Conservation (phyloP, 345 rosid genomes). For the Eucalyptus tenuipes region DNA sequence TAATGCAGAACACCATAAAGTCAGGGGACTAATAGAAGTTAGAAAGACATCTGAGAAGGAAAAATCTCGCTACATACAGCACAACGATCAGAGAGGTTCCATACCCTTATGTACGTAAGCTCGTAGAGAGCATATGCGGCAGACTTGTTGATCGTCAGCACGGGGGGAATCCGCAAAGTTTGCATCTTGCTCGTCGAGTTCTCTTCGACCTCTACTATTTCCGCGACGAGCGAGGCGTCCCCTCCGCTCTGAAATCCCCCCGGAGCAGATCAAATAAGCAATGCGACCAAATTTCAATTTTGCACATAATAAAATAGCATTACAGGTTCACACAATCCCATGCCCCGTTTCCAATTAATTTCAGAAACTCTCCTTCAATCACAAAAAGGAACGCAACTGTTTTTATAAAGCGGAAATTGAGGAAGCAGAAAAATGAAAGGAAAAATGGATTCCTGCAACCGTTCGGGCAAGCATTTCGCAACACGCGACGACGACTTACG, state of each 20-base stretch:
- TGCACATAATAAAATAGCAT: background rate
- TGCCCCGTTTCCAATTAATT: background rate
- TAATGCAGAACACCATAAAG: background rate
- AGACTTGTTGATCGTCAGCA: slow-evolving; percentile 64
- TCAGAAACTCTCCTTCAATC: background rate
- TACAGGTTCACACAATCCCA: background rate
- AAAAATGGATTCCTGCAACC: background rate
- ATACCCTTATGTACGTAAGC: slow-evolving; percentile 58
- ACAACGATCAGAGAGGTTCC: background rate
- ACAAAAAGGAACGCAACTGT: background rate
- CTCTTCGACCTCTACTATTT: slow-evolving; percentile 91
- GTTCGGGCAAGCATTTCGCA: background rate
- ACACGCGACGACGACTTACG: slow-evolving; percentile 6
- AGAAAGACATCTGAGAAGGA: background rate
- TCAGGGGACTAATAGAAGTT: background rate
- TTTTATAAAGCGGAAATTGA: background rate
- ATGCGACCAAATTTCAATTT: background rate
- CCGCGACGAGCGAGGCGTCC: slow-evolving; percentile 84
- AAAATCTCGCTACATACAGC: background rate
- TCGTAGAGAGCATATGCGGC: slow-evolving; percentile 76
- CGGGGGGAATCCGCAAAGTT: slow-evolving; percentile 72
- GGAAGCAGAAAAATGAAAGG: background rate
- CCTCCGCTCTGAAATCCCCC: slow-evolving; percentile 48
- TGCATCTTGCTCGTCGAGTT: slow-evolving; percentile 63
- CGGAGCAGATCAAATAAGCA: background rate